phyloP scores from a whole-genome alignment of 257 asterid species.

The Primulina eburnea region DNA sequence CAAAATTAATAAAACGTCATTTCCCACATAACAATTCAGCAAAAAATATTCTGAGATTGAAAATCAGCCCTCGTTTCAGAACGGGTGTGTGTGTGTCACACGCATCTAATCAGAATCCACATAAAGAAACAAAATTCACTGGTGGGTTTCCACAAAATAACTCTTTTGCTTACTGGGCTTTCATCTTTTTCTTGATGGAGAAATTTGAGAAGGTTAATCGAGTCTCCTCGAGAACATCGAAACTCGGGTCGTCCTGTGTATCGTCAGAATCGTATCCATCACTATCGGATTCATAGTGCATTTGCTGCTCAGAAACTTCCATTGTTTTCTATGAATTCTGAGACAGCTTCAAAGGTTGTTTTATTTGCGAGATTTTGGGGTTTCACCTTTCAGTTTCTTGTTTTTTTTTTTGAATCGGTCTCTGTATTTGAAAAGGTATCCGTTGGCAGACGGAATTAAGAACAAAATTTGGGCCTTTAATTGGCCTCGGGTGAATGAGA shows the following conservation, averaged over 20 bases:
- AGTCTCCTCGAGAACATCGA: constrained; percentile 47
- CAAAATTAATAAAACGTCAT: background rate
- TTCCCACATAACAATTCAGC: constrained; percentile 5
- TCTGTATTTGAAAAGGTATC: constrained; percentile 8
- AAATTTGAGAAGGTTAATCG: constrained; percentile 48
- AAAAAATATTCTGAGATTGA: background rate
- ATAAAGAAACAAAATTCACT: background rate
- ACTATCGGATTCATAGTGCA: constrained; percentile 31
- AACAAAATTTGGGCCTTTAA: no score
- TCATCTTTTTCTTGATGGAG: constrained; percentile 37
- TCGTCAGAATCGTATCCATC: constrained; percentile 48
- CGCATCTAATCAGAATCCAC: background rate
- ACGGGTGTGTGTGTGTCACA: background rate
- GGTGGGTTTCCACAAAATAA: background rate
- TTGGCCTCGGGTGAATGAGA: no score
- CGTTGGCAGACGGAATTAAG: constrained; percentile 14
- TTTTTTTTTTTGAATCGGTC: background rate
- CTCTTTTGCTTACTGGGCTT: constrained; percentile 25
- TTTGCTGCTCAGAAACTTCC: constrained; percentile 26
- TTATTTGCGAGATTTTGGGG: constrained; percentile 12
- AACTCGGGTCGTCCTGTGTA: constrained; percentile 52
- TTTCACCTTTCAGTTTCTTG: background rate
- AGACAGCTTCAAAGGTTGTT: no score
- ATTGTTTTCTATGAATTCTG: constrained; percentile 18
- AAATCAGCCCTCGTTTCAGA: background rate